Percentiles rank a stretch among this genome's conserved stretches.
Evolutionary conservation across 2,329 filamentous ascomycete species (phyloP).

Genomic region (Claviceps sp.): DNA sequence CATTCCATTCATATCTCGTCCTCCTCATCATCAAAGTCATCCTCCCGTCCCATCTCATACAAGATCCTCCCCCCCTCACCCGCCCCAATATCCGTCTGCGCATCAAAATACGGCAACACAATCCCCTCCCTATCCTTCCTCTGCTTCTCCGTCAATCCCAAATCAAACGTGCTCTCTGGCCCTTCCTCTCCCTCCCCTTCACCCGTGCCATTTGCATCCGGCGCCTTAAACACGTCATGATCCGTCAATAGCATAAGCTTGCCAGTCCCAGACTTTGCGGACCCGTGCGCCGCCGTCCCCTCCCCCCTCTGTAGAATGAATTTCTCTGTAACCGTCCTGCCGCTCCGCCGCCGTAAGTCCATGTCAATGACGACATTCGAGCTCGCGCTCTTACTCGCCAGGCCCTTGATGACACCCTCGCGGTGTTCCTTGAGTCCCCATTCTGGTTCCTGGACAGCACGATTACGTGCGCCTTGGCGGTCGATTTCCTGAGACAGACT

Average conservation of each 20-base stretch:
- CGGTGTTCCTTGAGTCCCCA: constrained; percentile 67
- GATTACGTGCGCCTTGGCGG: constrained; percentile 60
- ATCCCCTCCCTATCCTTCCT: constrained; percentile 74
- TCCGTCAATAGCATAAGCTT: constrained; percentile 55
- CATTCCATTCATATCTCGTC: constrained; percentile 65
- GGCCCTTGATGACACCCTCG: constrained; percentile 65
- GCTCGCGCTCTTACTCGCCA: constrained; percentile 30
- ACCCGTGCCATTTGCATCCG: constrained; percentile 20
- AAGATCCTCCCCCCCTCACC: constrained; percentile 86
- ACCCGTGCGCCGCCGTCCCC: constrained; percentile 7
- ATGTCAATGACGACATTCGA: constrained; percentile 60
- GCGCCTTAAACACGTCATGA: constrained; percentile 52
- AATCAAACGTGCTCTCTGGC: constrained; percentile 66
- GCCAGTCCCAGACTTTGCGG: constrained; percentile 13
- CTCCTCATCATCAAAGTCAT: constrained; percentile 93
- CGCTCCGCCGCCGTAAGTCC: constrained; percentile 76
- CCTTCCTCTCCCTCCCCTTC: constrained; percentile 39
- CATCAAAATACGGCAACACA: constrained; percentile 91
- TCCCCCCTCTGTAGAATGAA: constrained; percentile 33
- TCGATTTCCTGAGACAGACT: constrained; percentile 63
- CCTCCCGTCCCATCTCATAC: constrained; percentile 93
- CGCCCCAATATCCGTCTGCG: constrained; percentile 64
- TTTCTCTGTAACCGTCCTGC: constrained; percentile 59
- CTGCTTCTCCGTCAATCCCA: constrained; percentile 85
- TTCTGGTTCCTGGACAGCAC: constrained; percentile 59